These are phyloP conservation scores for Podospora pseudoanserina DNA, from an alignment of 495 filamentous ascomycete genomes.

Conservation along the genomic window DNA sequence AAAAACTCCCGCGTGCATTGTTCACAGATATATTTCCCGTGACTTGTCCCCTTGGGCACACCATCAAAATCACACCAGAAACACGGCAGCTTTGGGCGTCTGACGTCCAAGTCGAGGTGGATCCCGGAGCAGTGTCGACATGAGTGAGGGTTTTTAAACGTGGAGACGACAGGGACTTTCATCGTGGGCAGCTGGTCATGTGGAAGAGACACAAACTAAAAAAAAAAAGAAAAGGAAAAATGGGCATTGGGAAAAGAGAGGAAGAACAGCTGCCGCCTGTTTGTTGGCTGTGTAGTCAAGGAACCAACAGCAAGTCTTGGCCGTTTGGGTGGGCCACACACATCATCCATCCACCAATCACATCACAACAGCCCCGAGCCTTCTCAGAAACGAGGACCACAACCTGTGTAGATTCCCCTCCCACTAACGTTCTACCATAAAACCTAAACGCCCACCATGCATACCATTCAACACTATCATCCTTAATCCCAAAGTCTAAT, in stretches of 20 bases:
- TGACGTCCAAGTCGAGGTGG: not conserved
- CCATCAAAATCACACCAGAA: not conserved
- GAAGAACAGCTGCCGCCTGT: not conserved
- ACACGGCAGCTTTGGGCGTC: not conserved
- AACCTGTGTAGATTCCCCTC: not conserved
- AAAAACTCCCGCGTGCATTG: not conserved
- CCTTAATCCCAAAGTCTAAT: slow-evolving; percentile 93
- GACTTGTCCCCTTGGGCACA: not conserved
- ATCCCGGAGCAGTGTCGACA: not conserved
- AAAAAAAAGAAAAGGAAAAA: too few relatives aligned
- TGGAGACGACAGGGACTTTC: not conserved
- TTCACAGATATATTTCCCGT: not conserved
- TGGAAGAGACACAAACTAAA: too few relatives aligned
- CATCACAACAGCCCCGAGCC: not conserved
- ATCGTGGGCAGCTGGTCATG: not conserved
- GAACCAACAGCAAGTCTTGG: not conserved
- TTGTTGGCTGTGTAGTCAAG: not conserved
- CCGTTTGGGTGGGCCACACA: not conserved
- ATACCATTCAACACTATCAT: not conserved
- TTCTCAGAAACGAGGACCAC: too few relatives aligned
- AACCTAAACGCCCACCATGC: not conserved
- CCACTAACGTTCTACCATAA: not conserved
- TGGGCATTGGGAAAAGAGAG: too few relatives aligned
- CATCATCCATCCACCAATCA: not conserved
- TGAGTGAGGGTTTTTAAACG: not conserved